Conservation (phyloP, 2,329 filamentous ascomycete genomes). For the Ophidiomyces ophidiicola region DNA sequence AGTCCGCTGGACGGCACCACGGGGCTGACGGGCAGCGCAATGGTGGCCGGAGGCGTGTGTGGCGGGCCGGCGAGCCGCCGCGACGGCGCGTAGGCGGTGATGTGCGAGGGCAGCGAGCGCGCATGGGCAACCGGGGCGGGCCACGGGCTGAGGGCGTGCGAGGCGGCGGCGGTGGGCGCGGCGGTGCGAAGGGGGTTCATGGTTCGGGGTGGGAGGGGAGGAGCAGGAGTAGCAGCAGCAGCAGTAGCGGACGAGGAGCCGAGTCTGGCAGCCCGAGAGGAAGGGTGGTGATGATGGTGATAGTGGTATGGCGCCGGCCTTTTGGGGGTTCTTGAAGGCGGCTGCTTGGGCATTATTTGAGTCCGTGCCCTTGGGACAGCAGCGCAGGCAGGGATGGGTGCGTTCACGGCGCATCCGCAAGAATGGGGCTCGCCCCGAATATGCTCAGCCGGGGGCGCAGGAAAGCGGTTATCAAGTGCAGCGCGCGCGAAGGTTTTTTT, state of each 20-base stretch:
- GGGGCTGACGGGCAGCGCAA: slow-evolving; percentile 10
- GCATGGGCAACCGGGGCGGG: slow-evolving; percentile 5
- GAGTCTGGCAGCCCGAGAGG: no score
- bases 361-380: slow-evolving; percentile 9
- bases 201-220: slow-evolving; percentile 7
- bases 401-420: slow-evolving; percentile 3
- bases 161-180: slow-evolving; percentile 5
- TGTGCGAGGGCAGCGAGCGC: slow-evolving; percentile 5
- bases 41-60: slow-evolving; percentile 1
- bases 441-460: background rate
- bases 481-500: background rate
- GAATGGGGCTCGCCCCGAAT: background rate
- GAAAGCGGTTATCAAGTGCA: background rate
- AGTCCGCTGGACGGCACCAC: slow-evolving; percentile 12
- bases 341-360: slow-evolving; percentile 18
- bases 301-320: slow-evolving; percentile 15
- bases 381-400: slow-evolving; percentile 9
- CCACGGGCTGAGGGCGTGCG: slow-evolving; percentile 10
- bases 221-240: no score
- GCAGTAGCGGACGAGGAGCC: no score
- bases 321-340: slow-evolving; percentile 12
- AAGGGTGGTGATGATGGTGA: background rate
- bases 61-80: slow-evolving; percentile 3
- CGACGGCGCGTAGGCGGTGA: slow-evolving; percentile 14
- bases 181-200: slow-evolving; percentile 12